phyloP scores from a whole-genome alignment of 140 eudicot species.

The Erigeron philadelphicus region DNA sequence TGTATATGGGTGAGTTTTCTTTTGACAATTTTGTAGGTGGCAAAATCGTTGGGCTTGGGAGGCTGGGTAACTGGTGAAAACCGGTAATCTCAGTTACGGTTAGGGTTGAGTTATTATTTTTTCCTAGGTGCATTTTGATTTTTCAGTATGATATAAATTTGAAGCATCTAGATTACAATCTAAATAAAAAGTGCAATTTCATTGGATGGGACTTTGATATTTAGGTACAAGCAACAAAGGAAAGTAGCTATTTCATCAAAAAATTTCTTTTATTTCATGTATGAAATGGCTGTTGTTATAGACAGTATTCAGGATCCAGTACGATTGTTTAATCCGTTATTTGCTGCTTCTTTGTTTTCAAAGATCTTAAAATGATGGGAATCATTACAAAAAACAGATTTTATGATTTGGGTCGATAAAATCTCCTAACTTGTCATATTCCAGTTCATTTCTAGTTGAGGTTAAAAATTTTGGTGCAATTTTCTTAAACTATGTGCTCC shows the following conservation, averaged over 20 bases:
- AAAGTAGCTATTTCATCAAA: conserved; percentile 77
- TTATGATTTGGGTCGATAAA: no score
- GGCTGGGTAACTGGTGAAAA: not conserved
- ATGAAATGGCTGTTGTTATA: conserved; percentile 87
- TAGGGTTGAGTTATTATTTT: not conserved
- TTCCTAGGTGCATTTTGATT: not conserved
- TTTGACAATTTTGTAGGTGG: not conserved
- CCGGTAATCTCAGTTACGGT: not conserved
- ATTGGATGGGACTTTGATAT: conserved; percentile 17
- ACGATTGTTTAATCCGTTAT: conserved; percentile 31
- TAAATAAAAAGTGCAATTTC: conserved; percentile 2
- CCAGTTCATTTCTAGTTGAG: not conserved
- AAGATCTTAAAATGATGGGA: not conserved
- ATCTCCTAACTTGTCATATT: no score
- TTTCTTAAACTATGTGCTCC: conserved; percentile 9
- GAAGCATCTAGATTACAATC: not conserved
- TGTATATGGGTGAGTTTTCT: conserved; percentile 70
- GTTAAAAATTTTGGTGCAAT: not conserved
- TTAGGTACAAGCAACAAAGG: conserved; percentile 96
- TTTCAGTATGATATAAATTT: not conserved
- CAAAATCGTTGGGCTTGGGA: not conserved
- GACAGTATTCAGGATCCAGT: conserved; percentile 86
- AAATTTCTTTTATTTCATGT: conserved; percentile 79
- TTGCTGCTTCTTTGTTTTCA: conserved; percentile 2
- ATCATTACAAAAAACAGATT: not conserved